Evolutionary conservation across 768 basidiomycete species (phyloP).

Genomic region (Pulveroboletus frians): DNA sequence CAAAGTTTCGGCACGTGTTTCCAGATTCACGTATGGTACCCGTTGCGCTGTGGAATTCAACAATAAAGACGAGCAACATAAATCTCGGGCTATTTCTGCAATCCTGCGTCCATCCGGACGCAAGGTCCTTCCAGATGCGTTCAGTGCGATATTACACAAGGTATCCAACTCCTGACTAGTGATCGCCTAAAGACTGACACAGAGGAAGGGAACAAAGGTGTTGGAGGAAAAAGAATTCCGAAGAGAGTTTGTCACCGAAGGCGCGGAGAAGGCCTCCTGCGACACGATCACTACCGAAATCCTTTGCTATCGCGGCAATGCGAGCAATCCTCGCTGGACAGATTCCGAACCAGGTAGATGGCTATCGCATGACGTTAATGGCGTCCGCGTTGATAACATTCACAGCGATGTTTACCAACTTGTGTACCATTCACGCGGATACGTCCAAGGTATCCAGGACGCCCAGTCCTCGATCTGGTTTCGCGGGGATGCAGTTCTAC

Average conservation of each 20-base stretch:
- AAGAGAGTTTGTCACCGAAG: constrained; percentile 31
- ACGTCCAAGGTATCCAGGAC: constrained; percentile 28
- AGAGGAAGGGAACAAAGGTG: constrained; percentile 22
- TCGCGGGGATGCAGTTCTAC: constrained; percentile 28
- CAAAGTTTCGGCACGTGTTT: constrained; percentile 35
- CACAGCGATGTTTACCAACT: constrained; percentile 26
- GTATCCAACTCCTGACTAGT: not conserved
- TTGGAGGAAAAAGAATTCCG: constrained; percentile 30
- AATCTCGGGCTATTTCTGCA: constrained; percentile 22
- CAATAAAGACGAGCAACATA: constrained; percentile 27
- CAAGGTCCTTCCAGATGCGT: constrained; percentile 30
- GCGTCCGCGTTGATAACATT: not conserved
- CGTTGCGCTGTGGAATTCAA: constrained; percentile 30
- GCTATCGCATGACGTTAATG: not conserved
- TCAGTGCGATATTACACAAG: constrained; percentile 29
- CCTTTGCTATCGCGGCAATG: constrained; percentile 27
- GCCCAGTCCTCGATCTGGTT: constrained; percentile 30
- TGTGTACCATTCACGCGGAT: constrained; percentile 22
- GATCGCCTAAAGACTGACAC: not conserved
- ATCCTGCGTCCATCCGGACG: constrained; percentile 32
- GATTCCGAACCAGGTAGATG: constrained; percentile 27
- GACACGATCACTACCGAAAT: constrained; percentile 28
- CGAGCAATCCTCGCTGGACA: constrained; percentile 25
- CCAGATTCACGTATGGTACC: constrained; percentile 38
- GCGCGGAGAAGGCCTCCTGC: constrained; percentile 25